Evolutionary conservation across 352 stramenopile species (phyloP).

Genomic region (Pythium graminicola): DNA sequence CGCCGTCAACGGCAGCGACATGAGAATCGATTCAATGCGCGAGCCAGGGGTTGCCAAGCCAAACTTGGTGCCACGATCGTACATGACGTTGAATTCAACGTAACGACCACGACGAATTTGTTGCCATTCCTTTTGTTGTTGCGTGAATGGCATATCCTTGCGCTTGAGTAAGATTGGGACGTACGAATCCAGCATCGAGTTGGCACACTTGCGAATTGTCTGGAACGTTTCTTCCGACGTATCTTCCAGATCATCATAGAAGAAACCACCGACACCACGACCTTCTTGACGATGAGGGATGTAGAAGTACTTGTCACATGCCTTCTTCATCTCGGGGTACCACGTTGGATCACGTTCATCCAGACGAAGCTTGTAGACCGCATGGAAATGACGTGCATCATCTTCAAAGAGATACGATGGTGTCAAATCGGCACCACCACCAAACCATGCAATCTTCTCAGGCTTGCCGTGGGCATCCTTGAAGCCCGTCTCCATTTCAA

Average conservation of each 20-base stretch:
- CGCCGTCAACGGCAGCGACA: constrained; percentile 96
- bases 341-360: constrained; percentile 92
- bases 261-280: constrained; percentile 96
- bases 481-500: constrained; percentile 89
- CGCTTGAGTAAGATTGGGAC: constrained; percentile 93
- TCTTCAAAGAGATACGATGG: constrained; percentile 95
- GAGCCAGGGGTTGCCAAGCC: constrained; percentile 94
- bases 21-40: constrained; percentile 98
- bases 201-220: constrained; percentile 69
- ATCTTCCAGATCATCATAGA: constrained; percentile 98
- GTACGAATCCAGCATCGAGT: constrained; percentile 91
- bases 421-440: constrained; percentile 96
- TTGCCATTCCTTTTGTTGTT: constrained; percentile 97
- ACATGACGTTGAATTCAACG: constrained; percentile 99
- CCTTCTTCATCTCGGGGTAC: constrained; percentile 96
- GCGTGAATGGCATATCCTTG: constrained; percentile 94
- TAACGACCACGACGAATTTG: constrained; percentile 95
- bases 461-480: constrained; percentile 72
- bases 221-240: constrained; percentile 85
- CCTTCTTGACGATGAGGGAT: constrained; percentile 95
- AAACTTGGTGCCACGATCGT: constrained; percentile 98
- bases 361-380: constrained; percentile 91
- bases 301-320: constrained; percentile 97
- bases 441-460: constrained; percentile 91
- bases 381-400: constrained; percentile 97